Percentiles rank a stretch among this genome's conserved stretches.
Evolutionary conservation across 2,329 filamentous ascomycete genomes (phyloP).

Genomic region (Aureobasidium sp.): DNA sequence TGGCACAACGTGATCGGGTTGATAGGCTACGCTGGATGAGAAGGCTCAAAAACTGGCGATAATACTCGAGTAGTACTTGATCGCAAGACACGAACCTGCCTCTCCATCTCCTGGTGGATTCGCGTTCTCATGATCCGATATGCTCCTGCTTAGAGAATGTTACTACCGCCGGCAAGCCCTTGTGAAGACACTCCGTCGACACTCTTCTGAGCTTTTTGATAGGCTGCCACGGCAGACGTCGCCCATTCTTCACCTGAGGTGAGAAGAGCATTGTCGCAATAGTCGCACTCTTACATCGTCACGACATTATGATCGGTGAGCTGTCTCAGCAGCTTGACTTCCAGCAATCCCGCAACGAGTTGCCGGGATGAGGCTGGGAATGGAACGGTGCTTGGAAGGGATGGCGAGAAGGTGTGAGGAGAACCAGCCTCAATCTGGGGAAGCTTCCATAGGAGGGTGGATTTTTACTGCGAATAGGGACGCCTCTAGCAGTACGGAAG

Average conservation of each 20-base stretch:
- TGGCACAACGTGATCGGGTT: neutral
- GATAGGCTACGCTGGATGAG: neutral
- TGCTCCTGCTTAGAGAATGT: neutral
- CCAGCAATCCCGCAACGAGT: neutral
- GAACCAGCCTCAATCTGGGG: neutral
- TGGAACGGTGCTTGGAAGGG: neutral
- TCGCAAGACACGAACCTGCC: neutral
- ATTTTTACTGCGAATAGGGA: neutral
- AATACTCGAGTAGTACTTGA: neutral
- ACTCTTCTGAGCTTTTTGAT: too few species aligned
- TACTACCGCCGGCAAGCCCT: neutral
- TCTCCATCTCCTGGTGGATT: neutral
- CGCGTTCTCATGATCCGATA: neutral
- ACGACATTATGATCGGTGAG: neutral
- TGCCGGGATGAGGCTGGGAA: neutral
- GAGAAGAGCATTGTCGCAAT: too few species aligned
- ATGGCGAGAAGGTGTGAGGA: neutral
- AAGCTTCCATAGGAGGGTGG: neutral
- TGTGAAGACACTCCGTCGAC: neutral
- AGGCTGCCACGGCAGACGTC: neutral
- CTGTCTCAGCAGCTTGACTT: neutral
- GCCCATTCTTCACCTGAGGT: too few species aligned
- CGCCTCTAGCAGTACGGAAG: neutral
- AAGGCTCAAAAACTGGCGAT: neutral
- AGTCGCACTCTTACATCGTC: too few species aligned